A percentile compares a stretch with the other conserved stretches of the same genome.
Evolutionary conservation across 805 yeast genomes (phyloP).

Genomic region (Saturnispora besseyi): DNA sequence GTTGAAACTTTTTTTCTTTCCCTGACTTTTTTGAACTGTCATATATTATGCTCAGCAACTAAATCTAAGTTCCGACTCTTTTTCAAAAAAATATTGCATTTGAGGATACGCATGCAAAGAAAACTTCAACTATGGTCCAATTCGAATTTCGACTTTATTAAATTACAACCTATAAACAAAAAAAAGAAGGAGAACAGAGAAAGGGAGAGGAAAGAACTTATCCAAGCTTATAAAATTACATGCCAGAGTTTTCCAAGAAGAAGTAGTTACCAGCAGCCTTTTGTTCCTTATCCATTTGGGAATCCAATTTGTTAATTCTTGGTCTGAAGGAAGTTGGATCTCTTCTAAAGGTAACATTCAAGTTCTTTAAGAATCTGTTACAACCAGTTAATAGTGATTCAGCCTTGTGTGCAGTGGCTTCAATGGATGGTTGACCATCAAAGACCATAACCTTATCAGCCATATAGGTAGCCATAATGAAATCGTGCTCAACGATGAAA

Average conservation of each 20-base stretch:
- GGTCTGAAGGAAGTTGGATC: slow-evolving; percentile 98
- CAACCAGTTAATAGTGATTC: slow-evolving; percentile 95
- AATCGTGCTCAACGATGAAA: slow-evolving; percentile 99
- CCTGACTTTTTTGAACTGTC: neutral
- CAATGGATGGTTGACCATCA: slow-evolving; percentile 87
- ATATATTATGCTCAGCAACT: neutral
- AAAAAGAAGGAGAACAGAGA: neutral
- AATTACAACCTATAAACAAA: slow-evolving; percentile 1
- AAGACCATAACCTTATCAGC: slow-evolving; percentile 98
- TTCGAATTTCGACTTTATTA: neutral
- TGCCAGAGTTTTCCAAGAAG: slow-evolving; percentile 70
- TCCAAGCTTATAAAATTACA: slow-evolving; percentile 12
- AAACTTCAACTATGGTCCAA: too few relatives aligned
- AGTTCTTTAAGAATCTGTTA: slow-evolving; percentile 91
- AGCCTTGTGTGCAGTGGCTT: slow-evolving; percentile 80
- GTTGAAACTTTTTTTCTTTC: neutral
- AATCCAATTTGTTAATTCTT: slow-evolving; percentile 93
- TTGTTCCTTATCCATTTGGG: slow-evolving; percentile 99
- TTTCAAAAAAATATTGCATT: too few relatives aligned
- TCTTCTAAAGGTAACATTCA: slow-evolving; percentile 97
- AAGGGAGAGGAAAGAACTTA: neutral
- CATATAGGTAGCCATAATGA: slow-evolving; percentile 98
- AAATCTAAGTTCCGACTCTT: too few relatives aligned
- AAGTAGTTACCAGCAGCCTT: slow-evolving; percentile 87
- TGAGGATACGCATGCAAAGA: too few relatives aligned